Conservation (phyloP, 306 rosid genomes). For the Prunus dulcis region DNA sequence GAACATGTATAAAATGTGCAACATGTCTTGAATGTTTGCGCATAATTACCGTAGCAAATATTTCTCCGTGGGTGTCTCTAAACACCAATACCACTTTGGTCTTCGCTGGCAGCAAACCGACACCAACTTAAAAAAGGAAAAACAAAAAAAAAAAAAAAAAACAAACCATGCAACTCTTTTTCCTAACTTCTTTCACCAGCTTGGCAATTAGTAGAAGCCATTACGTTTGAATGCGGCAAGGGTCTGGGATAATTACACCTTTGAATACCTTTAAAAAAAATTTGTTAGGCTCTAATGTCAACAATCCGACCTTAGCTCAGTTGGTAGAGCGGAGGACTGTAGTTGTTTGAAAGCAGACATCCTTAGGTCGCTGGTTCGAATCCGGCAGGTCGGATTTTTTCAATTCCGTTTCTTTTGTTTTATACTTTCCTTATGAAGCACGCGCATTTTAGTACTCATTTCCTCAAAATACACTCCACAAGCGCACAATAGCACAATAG, state of each 20-base stretch:
- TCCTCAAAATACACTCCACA: neutral
- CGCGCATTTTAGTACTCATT: slow-evolving; percentile 12
- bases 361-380: slow-evolving; percentile 65
- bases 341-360: slow-evolving; percentile 18
- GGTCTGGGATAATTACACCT: neutral
- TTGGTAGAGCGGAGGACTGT: slow-evolving; percentile 73
- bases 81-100: too few relatives aligned
- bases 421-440: neutral
- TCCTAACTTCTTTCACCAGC: too few relatives aligned
- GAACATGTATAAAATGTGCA: too few relatives aligned
- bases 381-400: slow-evolving; percentile 47
- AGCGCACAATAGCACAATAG: slow-evolving; percentile 20
- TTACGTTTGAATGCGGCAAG: too few relatives aligned
- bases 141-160: too few relatives aligned
- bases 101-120: too few relatives aligned
- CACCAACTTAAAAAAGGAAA: too few relatives aligned
- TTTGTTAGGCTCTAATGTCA: accelerated
- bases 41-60: too few relatives aligned
- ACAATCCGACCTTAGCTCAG: slow-evolving; percentile 52
- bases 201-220: too few relatives aligned
- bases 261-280: accelerated
- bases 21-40: too few relatives aligned
- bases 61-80: too few relatives aligned
- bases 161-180: too few relatives aligned
- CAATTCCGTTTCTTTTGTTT: neutral